Percentiles rank a stretch among this genome's conserved stretches.
Evolutionary conservation across 805 yeast species (phyloP).

Genomic region (Scheffersomyces coipomensis): DNA sequence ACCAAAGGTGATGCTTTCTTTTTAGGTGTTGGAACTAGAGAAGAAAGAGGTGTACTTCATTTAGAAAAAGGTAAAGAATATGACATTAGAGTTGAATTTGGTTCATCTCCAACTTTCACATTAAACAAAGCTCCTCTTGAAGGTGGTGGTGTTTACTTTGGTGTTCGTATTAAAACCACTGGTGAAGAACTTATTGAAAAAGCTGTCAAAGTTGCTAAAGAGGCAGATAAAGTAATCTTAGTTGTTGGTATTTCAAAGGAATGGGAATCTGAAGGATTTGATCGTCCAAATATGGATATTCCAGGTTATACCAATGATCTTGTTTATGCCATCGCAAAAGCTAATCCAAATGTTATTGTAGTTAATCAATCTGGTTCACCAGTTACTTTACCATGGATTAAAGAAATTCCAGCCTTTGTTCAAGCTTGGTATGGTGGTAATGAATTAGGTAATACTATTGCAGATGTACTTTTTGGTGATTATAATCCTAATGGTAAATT

Average conservation of each 20-base stretch:
- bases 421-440: conserved; percentile 47
- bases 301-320: conserved; percentile 27
- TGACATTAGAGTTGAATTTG: conserved; percentile 48
- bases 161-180: conserved; percentile 19
- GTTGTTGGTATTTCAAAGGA: conserved; percentile 25
- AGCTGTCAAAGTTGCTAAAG: conserved; percentile 24
- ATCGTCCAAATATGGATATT: conserved; percentile 26
- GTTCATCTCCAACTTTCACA: conserved; percentile 33
- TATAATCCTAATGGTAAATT: conserved; percentile 60
- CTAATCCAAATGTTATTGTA: conserved; percentile 26
- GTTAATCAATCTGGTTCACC: conserved; percentile 35
- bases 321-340: conserved; percentile 23
- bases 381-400: conserved; percentile 29
- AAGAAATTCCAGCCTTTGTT: conserved; percentile 45
- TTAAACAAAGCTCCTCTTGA: conserved; percentile 9
- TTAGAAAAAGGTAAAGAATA: conserved; percentile 46
- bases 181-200: conserved; percentile 20
- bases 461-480: conserved; percentile 59
- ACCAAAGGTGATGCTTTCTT: conserved; percentile 48
- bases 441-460: conserved; percentile 58
- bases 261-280: conserved; percentile 32
- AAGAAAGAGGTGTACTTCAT: conserved; percentile 36
- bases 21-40: conserved; percentile 44
- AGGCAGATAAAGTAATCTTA: conserved; percentile 27
- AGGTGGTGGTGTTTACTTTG: conserved; percentile 22